Evolutionary conservation across 2,329 filamentous ascomycete genomes (phyloP), one percentile per base, ranked within the genome.

Genomic region (Salinomyces thailandicus): DNA sequence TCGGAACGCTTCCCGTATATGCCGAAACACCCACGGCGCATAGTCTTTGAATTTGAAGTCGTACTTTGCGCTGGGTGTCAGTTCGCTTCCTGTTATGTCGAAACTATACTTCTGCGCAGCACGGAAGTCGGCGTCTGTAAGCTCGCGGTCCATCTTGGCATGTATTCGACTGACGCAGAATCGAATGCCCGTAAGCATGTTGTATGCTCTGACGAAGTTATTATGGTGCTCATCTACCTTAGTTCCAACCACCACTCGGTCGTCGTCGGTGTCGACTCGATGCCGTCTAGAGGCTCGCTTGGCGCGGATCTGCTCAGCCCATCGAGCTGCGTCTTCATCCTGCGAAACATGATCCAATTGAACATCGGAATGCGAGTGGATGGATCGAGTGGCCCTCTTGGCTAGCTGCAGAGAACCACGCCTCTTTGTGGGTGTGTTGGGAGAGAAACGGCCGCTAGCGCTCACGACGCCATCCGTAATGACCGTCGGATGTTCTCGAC

Each of bases 31-130:
- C 87, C 89, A 96, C 39, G 91, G 91, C n/a, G 89, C 89, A 62
- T 98, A 98, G 65, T 98, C 91, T 67, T 98, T 98, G 72, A 98
- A 98, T 63, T 98, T 98, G 77, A 98, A 98, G 66, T 98, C 91
- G 68, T 98, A 98, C 64, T 98, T 96, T 50, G 91, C 87, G 44
- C 89, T 95, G 15, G 91, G 91, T 4, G 93, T 93, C 59, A 98
- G 70, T 67, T 98, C 91, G 60, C 95, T 95, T 47, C 91, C 91
- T 47, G 87, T 93, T 57, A 96, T 93, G 63, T 96, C 91, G 70
- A 98, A 98, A 31, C 87, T 95, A 57, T 93, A 95, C 67, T 98
- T 98, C 63, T 96, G 85, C 65, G 85, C 87, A 45, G 84, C 81
- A 43, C 85, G 75, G 64, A 98, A 98, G 66, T 98, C 91, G 45